These are phyloP conservation scores for Neofusicoccum umdonicola DNA, from an alignment of 2,329 filamentous ascomycete species.

Conservation along the genomic window DNA sequence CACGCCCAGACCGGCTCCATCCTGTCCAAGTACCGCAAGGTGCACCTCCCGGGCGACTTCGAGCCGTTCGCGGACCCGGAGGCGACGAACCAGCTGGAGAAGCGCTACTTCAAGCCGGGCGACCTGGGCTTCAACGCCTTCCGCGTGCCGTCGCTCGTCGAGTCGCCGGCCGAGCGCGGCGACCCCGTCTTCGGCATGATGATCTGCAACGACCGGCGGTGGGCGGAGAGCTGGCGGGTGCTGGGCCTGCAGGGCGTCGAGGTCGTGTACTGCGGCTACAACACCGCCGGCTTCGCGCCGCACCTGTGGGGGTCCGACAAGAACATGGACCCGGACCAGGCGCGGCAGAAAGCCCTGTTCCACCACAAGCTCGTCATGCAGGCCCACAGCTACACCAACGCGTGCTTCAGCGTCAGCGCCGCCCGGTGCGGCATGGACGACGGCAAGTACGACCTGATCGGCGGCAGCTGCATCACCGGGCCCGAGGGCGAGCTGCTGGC, in stretches of 20 bases:
- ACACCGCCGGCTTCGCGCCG: slow-evolving; percentile 50
- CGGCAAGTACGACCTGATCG: slow-evolving; percentile 47
- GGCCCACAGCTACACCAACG: slow-evolving; percentile 51
- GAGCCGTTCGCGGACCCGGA: slow-evolving; percentile 41
- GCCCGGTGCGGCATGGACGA: slow-evolving; percentile 52
- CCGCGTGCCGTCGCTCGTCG: slow-evolving; percentile 31
- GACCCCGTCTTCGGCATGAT: slow-evolving; percentile 55
- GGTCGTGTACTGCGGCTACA: slow-evolving; percentile 50
- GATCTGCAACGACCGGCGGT: slow-evolving; percentile 55
- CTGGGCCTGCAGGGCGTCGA: slow-evolving; percentile 53
- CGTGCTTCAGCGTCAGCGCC: slow-evolving; percentile 48
- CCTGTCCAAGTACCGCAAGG: slow-evolving; percentile 24
- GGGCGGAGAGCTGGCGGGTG: slow-evolving; percentile 52
- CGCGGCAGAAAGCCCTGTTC: slow-evolving; percentile 47
- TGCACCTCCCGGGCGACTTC: slow-evolving; percentile 24
- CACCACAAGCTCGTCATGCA: slow-evolving; percentile 54
- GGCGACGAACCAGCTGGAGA: slow-evolving; percentile 54
- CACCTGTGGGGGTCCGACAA: slow-evolving; percentile 41
- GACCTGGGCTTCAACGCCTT: slow-evolving; percentile 54
- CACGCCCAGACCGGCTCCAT: slow-evolving; percentile 22
- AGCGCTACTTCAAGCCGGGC: slow-evolving; percentile 53
- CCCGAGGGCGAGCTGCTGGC: slow-evolving; percentile 50
- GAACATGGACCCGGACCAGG: slow-evolving; percentile 42
- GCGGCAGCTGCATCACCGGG: slow-evolving; percentile 46
- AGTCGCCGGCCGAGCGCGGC: slow-evolving; percentile 29